Percentiles rank a stretch among this genome's conserved stretches.
Conservation (phyloP, 768 basidiomycete genomes). For the Amanita fuliginea region DNA sequence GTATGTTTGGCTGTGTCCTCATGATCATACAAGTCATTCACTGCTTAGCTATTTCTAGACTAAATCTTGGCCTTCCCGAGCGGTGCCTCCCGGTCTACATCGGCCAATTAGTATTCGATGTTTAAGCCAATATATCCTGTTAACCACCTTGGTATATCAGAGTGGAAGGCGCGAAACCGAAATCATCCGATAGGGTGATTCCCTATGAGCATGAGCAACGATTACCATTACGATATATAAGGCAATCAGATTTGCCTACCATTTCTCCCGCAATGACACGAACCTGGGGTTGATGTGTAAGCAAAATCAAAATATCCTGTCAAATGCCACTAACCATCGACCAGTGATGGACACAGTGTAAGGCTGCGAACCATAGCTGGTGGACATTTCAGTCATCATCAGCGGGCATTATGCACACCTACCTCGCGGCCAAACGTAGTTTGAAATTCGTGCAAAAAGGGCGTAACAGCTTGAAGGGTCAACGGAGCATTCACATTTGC, state of each 20-base stretch:
- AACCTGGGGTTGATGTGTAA: conserved; percentile 31
- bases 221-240: conserved; percentile 6
- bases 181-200: conserved; percentile 59
- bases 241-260: conserved; percentile 27
- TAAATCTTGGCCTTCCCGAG: conserved; percentile 59
- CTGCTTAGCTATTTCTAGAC: background rate
- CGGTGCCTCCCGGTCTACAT: conserved; percentile 38
- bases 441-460: conserved; percentile 60
- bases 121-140: background rate
- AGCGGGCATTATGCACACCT: conserved; percentile 7
- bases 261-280: conserved; percentile 79
- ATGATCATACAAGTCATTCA: background rate
- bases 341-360: conserved; percentile 89
- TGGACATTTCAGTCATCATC: background rate
- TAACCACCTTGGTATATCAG: conserved; percentile 54
- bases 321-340: conserved; percentile 53
- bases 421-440: conserved; percentile 83
- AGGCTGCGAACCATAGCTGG: conserved; percentile 76
- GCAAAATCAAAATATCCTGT: background rate
- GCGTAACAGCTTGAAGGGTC: conserved; percentile 72
- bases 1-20: background rate
- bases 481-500: conserved; percentile 45
- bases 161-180: conserved; percentile 83
- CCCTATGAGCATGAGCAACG: conserved; percentile 31
- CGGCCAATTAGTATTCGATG: background rate